Base-by-base conservation (phyloP, 1,284 basidiomycete species). In the Polyporus tsugae region DNA sequence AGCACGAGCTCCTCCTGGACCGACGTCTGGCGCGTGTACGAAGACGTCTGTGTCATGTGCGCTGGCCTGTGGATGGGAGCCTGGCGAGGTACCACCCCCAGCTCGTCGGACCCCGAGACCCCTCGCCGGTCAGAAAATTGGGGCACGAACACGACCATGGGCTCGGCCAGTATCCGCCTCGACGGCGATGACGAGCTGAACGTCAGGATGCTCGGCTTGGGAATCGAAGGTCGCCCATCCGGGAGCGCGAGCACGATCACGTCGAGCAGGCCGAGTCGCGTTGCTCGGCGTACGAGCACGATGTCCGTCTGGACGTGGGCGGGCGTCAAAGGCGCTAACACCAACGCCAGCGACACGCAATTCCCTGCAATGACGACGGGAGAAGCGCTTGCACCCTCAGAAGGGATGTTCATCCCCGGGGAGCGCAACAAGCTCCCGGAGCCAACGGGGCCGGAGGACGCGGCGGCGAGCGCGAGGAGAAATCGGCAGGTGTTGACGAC, bases 11-110 rank as follows among this genome's bases (percentile, higher is more conserved):
- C 85, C 1, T 72, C 84, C 0, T 92, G 90, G 90, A 84, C 87
- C n/a, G 91, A 93, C 70, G 86, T 86, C 10, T 93, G 92, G 91
- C 85, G 87, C 35, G 83, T 94, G 17, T 95, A 94, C 74, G 93
- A 95, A 79, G 93, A 94, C 70, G 90, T 91, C 13, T 94, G 93
- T 70, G 82, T 94, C 53, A 83, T 93, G 61, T 94, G 92, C 74
- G 92, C 92, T 0, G 88, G 91, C 1, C 82, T 93, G 17, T 93
- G 91, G 91, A 86, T 91, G 75, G 90, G 90, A 87, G 91, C 84
- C 85, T 60, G 82, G 82, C 60, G 86, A 85, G 70, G 84, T 33
- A 22, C 49, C 86, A 0, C 73, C 79, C 1, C 75, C 77, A 66
- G 84, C 84, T 6, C 86, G 84, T 70, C 84, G 85, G n/a, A 84